Percentiles rank a stretch among this genome's conserved stretches.
Conservation (phyloP, 1,284 basidiomycete genomes). For the Microbotryum lychnidis-dioicae region DNA sequence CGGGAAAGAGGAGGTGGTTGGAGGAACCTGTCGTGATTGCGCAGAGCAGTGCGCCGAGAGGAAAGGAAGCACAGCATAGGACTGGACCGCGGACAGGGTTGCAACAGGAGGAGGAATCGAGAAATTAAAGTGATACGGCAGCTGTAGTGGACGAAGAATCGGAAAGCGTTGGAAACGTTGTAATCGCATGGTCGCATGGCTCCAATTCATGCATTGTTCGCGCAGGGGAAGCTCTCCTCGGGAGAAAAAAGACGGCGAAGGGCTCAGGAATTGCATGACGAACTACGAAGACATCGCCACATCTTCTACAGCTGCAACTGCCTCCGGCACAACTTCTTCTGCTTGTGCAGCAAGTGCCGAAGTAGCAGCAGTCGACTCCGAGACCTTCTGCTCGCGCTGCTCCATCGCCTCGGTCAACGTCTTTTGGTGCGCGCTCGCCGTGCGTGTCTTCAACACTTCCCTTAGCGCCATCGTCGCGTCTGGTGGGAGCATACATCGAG, state of each 20-base stretch:
- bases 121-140: neutral
- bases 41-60: neutral
- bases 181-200: neutral
- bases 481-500: neutral
- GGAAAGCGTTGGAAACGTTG: no score
- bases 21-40: neutral
- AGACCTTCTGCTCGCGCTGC: constrained; percentile 43
- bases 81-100: neutral
- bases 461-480: constrained; percentile 85
- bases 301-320: neutral
- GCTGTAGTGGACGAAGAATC: neutral
- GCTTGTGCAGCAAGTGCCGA: neutral
- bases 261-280: no score
- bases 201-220: neutral
- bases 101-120: neutral
- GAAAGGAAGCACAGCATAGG: neutral
- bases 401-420: constrained; percentile 67
- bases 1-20: constrained; percentile 3
- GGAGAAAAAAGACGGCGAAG: no score
- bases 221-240: neutral
- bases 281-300: neutral
- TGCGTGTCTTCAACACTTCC: constrained; percentile 61
- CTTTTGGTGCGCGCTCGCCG: constrained; percentile 77
- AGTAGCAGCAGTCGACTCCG: no score
- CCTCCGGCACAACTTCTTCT: neutral